These are phyloP conservation scores for Hypoxylon fragiforme DNA, from an alignment of 495 filamentous ascomycete genomes.

Conservation along the genomic window DNA sequence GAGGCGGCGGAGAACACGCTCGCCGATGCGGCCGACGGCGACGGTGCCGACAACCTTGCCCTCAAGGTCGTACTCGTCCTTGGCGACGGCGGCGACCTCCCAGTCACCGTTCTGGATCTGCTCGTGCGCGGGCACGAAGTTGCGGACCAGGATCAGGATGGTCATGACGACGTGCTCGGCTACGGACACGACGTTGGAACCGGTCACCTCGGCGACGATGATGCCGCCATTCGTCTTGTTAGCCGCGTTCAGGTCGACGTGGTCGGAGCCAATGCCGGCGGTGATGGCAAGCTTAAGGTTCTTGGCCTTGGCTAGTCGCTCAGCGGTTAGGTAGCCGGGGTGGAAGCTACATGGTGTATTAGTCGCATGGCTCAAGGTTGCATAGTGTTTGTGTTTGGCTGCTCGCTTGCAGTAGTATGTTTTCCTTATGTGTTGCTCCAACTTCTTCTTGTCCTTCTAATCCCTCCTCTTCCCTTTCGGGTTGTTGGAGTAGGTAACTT, in stretches of 20 bases:
- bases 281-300: slow-evolving; percentile 97
- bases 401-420: background rate
- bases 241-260: slow-evolving; percentile 94
- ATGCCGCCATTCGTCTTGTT: slow-evolving; percentile 98
- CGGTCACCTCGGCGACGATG: slow-evolving; percentile 96
- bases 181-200: slow-evolving; percentile 88
- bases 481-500: no score
- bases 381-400: background rate
- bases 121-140: slow-evolving; percentile 98
- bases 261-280: slow-evolving; percentile 96
- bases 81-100: slow-evolving; percentile 93
- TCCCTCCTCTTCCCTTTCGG: background rate
- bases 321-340: slow-evolving; percentile 94
- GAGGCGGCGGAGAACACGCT: slow-evolving; percentile 93
- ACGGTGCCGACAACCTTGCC: slow-evolving; percentile 97
- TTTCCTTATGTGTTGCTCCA: background rate
- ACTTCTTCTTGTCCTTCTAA: background rate
- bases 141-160: slow-evolving; percentile 92
- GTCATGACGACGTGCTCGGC: slow-evolving; percentile 98
- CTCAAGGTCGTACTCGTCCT: slow-evolving; percentile 98
- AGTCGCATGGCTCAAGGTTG: slow-evolving; percentile 1
- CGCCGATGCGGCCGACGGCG: slow-evolving; percentile 94
- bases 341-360: slow-evolving; percentile 73
- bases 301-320: slow-evolving; percentile 96
- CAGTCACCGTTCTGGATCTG: slow-evolving; percentile 85